A percentile compares a stretch with the other conserved stretches of the same genome.
Conservation (phyloP, 305 asterid genomes). For the Ruellia speciosa region DNA sequence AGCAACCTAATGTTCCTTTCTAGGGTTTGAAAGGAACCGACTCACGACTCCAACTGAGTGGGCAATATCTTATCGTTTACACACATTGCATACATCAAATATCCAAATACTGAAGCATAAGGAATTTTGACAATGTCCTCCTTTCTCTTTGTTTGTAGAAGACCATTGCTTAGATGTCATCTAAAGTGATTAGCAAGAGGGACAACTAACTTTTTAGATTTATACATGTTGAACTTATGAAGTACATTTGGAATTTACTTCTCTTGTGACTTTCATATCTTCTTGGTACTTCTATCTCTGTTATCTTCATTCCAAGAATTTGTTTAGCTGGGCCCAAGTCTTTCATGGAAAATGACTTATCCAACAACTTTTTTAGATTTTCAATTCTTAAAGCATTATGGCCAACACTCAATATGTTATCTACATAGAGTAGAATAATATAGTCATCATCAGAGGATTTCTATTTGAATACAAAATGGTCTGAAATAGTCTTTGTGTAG, state of each 20-base stretch:
- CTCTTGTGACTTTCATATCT: slow-evolving; percentile 5
- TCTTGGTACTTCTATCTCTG: not conserved
- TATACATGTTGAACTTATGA: not conserved
- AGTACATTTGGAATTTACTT: not conserved
- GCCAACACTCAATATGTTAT: slow-evolving; percentile 4
- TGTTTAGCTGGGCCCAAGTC: not conserved
- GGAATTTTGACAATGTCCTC: not conserved
- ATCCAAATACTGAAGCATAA: not conserved
- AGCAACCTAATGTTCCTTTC: slow-evolving; percentile 1
- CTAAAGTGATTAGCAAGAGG: not conserved
- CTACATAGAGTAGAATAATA: not conserved
- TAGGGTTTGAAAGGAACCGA: not conserved
- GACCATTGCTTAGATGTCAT: not conserved
- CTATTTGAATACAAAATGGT: not conserved
- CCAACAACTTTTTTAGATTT: not conserved
- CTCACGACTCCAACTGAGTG: slow-evolving; percentile 1
- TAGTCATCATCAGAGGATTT: not conserved
- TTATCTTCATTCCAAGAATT: not conserved
- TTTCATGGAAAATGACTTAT: too few relatives aligned
- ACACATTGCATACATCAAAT: slow-evolving; percentile 11
- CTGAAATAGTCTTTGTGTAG: not conserved
- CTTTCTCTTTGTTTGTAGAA: not conserved
- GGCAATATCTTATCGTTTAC: not conserved
- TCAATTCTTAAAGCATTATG: not conserved
- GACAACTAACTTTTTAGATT: not conserved